Evolutionary conservation across 345 rosid species (phyloP), one percentile per base, ranked within the genome.

Genomic region (Limnanthes douglasii): DNA sequence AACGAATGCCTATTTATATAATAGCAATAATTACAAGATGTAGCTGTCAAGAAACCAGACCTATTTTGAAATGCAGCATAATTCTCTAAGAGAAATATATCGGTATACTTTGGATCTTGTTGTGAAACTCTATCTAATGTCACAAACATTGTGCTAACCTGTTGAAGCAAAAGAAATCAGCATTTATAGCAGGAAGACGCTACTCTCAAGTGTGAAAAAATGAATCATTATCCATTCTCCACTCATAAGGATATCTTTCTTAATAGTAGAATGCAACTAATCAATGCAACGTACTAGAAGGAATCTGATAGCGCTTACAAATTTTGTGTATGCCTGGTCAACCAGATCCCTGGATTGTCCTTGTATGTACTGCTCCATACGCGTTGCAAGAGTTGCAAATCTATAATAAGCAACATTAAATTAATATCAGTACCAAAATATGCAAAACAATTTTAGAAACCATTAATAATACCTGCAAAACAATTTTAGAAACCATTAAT

Each of bases 51-150:
- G 37, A 27, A 13, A 21, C 5, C 18, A 11, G 34, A 80, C 98
- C 98, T 90, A 37, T 85, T 90, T 55, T 90, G 98, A 53, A 92
- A 92, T 45, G 99, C 93, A 34, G 94, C 99, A 64, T 92, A 84
- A 48, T 90, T 90, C 68, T 90, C 98, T 53, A 90, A 53, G 48
- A 90, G 94, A 42, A 84, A 65, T 41, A 92, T 69, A 42, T 92
- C 99, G 11, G 93, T 70, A 64, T 81, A 80, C 60, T 81, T 92
- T 42, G 78, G 94, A 50, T 92, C 99, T 18, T 81, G 68, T 59
- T 84, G 95, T 21, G 93, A 70, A 66, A 90, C 80, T 61, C 78
- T 90, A 69, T 90, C 98, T 43, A 84, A 56, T 27, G 94, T 84
- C 51, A 69, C 93, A 39, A 90, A 84, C 96, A 90, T 90, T 43